Evolutionary conservation across 768 basidiomycete species (phyloP).

Genomic region (Hygrophorus pudorinus): DNA sequence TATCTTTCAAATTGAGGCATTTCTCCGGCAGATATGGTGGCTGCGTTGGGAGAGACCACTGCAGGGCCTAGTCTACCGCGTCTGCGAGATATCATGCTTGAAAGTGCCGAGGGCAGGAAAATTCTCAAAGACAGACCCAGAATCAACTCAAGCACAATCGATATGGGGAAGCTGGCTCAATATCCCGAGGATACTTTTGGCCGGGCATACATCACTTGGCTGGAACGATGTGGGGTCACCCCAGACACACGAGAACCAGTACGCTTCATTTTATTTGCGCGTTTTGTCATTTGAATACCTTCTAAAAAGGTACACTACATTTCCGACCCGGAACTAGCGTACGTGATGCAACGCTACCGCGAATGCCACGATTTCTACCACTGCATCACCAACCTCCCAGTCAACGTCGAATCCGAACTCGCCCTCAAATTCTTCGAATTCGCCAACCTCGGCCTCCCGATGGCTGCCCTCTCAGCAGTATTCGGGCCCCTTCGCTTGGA

Average conservation of each 20-base stretch:
- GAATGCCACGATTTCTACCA: slow-evolving; percentile 99
- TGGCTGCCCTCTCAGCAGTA: slow-evolving; percentile 69
- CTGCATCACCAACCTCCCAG: slow-evolving; percentile 79
- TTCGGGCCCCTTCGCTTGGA: slow-evolving; percentile 74
- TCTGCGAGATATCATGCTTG: slow-evolving; percentile 69
- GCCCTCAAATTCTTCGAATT: slow-evolving; percentile 94
- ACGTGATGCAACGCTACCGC: slow-evolving; percentile 95
- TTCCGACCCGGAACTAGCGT: slow-evolving; percentile 90
- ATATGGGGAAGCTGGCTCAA: slow-evolving; percentile 54
- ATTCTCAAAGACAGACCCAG: slow-evolving; percentile 80
- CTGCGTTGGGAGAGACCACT: slow-evolving; percentile 88
- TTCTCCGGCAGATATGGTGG: slow-evolving; percentile 71
- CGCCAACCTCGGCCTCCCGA: slow-evolving; percentile 82
- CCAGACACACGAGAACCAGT: slow-evolving; percentile 93
- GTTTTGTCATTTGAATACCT: background rate
- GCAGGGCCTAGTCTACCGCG: slow-evolving; percentile 69
- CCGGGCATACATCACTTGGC: slow-evolving; percentile 80
- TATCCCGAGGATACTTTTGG: slow-evolving; percentile 81
- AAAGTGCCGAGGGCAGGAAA: slow-evolving; percentile 69
- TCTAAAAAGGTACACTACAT: slow-evolving; percentile 78
- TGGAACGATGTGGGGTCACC: slow-evolving; percentile 77
- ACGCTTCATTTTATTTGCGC: slow-evolving; percentile 8
- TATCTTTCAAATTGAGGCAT: background rate
- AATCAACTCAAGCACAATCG: slow-evolving; percentile 65
- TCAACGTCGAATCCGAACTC: slow-evolving; percentile 84